A percentile compares a stretch with the other conserved stretches of the same genome.
phyloP scores from a whole-genome alignment of 2,329 filamentous ascomycete genomes.

The Lasiodiplodia hormozganensis region DNA sequence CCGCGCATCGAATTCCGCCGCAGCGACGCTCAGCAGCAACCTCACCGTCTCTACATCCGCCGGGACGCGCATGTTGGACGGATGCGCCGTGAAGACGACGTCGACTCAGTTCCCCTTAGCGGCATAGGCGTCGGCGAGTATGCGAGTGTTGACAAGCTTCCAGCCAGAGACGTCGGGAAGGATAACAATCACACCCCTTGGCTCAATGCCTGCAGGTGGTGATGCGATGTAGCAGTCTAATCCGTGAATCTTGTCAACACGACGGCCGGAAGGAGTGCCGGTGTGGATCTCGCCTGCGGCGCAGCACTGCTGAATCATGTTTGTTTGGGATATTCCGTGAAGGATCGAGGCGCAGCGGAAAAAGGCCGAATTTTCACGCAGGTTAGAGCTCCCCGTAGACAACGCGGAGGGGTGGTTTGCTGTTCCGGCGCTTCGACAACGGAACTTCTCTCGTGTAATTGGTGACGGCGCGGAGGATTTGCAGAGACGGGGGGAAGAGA shows the following conservation, averaged over 20 bases:
- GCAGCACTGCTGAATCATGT: slow-evolving; percentile 39
- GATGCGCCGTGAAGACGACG: slow-evolving; percentile 46
- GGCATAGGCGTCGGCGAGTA: slow-evolving; percentile 47
- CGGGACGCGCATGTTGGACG: slow-evolving; percentile 42
- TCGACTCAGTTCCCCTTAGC: slow-evolving; percentile 40
- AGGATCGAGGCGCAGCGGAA: background rate
- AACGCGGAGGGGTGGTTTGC: background rate
- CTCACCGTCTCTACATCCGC: slow-evolving; percentile 43
- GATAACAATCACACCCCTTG: slow-evolving; percentile 47
- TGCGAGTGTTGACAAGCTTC: slow-evolving; percentile 44
- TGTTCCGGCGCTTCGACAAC: background rate
- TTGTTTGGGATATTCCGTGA: background rate
- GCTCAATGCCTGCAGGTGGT: slow-evolving; percentile 36
- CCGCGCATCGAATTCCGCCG: slow-evolving; percentile 38
- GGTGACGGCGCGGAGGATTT: background rate
- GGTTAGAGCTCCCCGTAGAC: background rate
- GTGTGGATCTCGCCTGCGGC: slow-evolving; percentile 46
- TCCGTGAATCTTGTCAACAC: slow-evolving; percentile 43
- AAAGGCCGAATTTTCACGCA: background rate
- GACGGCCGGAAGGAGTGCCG: slow-evolving; percentile 43
- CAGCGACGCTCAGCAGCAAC: slow-evolving; percentile 44
- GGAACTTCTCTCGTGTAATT: background rate
- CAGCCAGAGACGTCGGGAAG: slow-evolving; percentile 49
- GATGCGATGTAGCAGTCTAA: slow-evolving; percentile 47
- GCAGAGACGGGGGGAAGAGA: background rate